These are phyloP conservation scores for Scedosporium aurantiacum DNA, from an alignment of 2,329 filamentous ascomycete species.

Conservation along the genomic window DNA sequence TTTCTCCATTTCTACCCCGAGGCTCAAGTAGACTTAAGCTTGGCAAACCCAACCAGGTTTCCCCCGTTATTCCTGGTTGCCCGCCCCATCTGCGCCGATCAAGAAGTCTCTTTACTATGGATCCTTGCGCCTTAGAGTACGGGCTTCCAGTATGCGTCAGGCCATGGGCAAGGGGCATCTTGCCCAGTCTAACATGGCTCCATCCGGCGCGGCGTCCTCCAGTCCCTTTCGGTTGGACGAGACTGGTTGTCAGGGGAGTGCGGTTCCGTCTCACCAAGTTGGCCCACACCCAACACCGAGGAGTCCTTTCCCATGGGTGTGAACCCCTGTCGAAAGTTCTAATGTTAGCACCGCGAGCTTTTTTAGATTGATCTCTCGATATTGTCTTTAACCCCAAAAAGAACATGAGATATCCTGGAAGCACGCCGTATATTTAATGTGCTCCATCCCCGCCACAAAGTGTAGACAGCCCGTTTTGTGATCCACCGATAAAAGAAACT, in stretches of 20 bases:
- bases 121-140: neutral
- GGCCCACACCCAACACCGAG: neutral
- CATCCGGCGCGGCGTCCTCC: neutral
- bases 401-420: neutral
- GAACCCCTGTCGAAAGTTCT: neutral
- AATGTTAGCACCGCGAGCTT: conserved; percentile 1
- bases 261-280: neutral
- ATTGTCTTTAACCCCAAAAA: neutral
- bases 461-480: neutral
- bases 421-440: neutral
- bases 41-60: neutral
- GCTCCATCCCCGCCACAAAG: neutral
- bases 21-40: neutral
- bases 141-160: too few relatives aligned
- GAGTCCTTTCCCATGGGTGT: too few relatives aligned
- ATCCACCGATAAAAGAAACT: neutral
- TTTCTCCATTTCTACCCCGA: neutral
- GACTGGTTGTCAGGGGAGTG: neutral
- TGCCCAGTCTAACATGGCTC: too few relatives aligned
- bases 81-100: too few relatives aligned
- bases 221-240: neutral
- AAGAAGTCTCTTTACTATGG: neutral
- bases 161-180: too few relatives aligned
- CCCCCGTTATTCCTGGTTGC: neutral
- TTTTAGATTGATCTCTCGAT: neutral